Conservation (phyloP, 2,329 filamentous ascomycete genomes). For the Botryotinia convoluta region DNA sequence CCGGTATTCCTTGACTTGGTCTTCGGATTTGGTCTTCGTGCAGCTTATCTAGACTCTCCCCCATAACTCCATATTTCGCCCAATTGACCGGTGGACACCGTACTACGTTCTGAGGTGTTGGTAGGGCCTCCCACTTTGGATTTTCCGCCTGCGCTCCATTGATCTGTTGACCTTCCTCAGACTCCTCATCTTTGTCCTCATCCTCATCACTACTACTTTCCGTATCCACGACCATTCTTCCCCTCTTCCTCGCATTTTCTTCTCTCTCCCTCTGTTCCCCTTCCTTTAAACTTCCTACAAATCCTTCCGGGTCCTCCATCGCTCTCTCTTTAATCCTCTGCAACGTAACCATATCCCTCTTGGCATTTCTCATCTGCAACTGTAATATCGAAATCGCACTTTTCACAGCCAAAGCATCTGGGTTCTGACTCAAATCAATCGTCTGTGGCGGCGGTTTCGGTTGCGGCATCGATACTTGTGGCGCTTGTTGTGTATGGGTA, state of each 20-base stretch:
- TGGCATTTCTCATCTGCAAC: conserved; percentile 76
- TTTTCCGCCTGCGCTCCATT: not conserved
- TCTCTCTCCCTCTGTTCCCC: conserved; percentile 52
- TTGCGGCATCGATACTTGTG: conserved; percentile 43
- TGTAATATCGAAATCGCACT: conserved; percentile 84
- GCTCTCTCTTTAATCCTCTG: conserved; percentile 69
- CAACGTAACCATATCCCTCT: conserved; percentile 70
- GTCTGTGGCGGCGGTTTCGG: conserved; percentile 47
- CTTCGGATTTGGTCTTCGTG: conserved; percentile 74
- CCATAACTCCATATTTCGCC: conserved; percentile 90
- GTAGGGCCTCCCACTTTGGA: conserved; percentile 60
- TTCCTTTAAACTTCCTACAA: conserved; percentile 63
- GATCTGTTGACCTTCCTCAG: conserved; percentile 13
- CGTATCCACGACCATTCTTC: conserved; percentile 24
- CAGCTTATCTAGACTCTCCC: conserved; percentile 77
- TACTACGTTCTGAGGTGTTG: conserved; percentile 76
- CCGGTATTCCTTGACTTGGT: conserved; percentile 57
- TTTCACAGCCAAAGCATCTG: conserved; percentile 82
- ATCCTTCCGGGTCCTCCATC: conserved; percentile 66
- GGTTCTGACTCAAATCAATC: conserved; percentile 63
- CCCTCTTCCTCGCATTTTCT: conserved; percentile 34
- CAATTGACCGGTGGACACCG: conserved; percentile 90
- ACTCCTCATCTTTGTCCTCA: conserved; percentile 28
- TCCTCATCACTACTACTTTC: conserved; percentile 21
- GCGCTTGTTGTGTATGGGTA: conserved; percentile 46